These are phyloP conservation scores for Pseudogymnoascus pannorum DNA, from an alignment of 2,329 filamentous ascomycete species.

Conservation along the genomic window DNA sequence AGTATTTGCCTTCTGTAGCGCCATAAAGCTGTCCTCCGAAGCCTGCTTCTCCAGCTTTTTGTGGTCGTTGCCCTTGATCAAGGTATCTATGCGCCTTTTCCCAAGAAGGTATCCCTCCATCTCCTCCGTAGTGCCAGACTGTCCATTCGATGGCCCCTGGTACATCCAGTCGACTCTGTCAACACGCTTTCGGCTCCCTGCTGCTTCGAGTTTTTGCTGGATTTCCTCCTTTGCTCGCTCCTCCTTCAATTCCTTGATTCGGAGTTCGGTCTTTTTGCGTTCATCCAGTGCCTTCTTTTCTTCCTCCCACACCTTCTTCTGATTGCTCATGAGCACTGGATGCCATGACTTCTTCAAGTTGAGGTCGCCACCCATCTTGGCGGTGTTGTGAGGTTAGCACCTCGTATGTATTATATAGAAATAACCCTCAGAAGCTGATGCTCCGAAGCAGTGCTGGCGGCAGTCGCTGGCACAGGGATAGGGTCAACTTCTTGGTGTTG, in stretches of 20 bases:
- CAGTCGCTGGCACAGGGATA: neutral
- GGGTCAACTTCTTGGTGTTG: neutral
- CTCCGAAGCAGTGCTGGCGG: neutral
- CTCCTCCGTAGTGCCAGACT: conserved; percentile 73
- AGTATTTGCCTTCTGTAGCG: conserved; percentile 62
- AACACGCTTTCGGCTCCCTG: conserved; percentile 71
- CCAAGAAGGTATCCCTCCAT: conserved; percentile 90
- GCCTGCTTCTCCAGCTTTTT: conserved; percentile 74
- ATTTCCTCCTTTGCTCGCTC: conserved; percentile 90
- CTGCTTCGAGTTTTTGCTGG: conserved; percentile 79
- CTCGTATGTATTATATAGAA: neutral
- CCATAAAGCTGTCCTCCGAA: conserved; percentile 51
- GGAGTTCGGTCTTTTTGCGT: conserved; percentile 85
- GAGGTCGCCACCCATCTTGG: conserved; percentile 85
- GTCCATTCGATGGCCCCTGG: conserved; percentile 71
- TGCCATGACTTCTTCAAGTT: conserved; percentile 96
- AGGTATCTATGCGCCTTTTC: conserved; percentile 82
- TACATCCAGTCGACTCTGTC: conserved; percentile 99
- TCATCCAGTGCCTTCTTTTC: conserved; percentile 90
- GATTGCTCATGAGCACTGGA: conserved; percentile 83
- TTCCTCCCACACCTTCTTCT: conserved; percentile 81
- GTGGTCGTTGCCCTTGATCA: conserved; percentile 74
- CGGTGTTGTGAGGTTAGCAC: conserved; percentile 20
- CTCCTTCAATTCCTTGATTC: conserved; percentile 87
- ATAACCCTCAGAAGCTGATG: neutral